Base-by-base conservation (phyloP, 768 basidiomycete species). In the Kwoniella sp. region DNA sequence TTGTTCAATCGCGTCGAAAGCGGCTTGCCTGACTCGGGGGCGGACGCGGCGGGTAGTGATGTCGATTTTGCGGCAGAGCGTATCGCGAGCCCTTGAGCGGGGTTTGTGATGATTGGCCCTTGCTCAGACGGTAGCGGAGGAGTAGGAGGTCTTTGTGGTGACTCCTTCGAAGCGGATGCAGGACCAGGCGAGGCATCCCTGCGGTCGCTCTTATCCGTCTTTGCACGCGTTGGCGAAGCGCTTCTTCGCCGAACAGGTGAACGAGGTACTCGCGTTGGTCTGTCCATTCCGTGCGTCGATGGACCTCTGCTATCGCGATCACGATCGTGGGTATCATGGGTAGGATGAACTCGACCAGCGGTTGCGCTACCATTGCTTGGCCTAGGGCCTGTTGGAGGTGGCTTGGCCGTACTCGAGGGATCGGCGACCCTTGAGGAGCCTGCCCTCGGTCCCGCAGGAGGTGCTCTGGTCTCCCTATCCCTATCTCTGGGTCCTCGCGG, bases 401-500 rank as follows among this genome's bases (percentile, higher is more conserved):
- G 13, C 48, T 23, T 34, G 20, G 31, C 5, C 29, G 48, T 41
- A 57, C 28, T 57, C 28, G 58, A 37, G 5, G 61, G 54, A 30
- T 54, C 61, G 11, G 61, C 41, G 11, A 7, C 41, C 11, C 41
- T 9, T 9, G 41, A 29, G 37, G 61, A 30, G 31, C 7, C 22
- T 11, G 12, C 23, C 22, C 63, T 31, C 11, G 63, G 63, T 37
- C 63, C 63, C 28, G 47, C n/a, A 15, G 63, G 63, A 4, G 48
- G 55, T 11, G 50, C 13, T 31, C 38, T 55, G 57, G 26, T 28
- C 15, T 22, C 41, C 11, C 41, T 9, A 45, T 45, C 11, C 8
- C 17, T 45, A 45, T 45, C 31, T 23, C 28, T 26, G 15, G 56
- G 63, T 15, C 63, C 63, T 20, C 63, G 63, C 20, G 63, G 63